Evolutionary conservation across 805 yeast genomes (phyloP).

Genomic region (Candida methanosorbosa): DNA sequence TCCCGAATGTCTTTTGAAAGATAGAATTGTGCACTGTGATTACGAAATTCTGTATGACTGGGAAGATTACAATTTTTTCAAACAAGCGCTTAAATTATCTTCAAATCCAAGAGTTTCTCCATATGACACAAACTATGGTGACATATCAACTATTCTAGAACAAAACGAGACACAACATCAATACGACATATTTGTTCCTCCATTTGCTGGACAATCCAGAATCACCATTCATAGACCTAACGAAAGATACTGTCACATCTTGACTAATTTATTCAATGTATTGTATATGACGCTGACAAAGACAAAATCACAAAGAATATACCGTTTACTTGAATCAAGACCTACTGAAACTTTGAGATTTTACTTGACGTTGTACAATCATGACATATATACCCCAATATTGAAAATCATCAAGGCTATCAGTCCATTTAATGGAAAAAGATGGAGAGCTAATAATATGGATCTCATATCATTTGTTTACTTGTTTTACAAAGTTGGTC

Average conservation of each 20-base stretch:
- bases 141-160: neutral
- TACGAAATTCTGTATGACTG: slow-evolving; percentile 18
- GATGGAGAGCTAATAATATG: slow-evolving; percentile 93
- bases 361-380: slow-evolving; percentile 51
- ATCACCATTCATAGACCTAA: slow-evolving; percentile 17
- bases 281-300: slow-evolving; percentile 47
- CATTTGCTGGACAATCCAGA: slow-evolving; percentile 19
- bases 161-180: neutral
- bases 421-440: slow-evolving; percentile 85
- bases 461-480: slow-evolving; percentile 84
- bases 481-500: slow-evolving; percentile 58
- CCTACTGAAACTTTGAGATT: slow-evolving; percentile 57
- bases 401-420: slow-evolving; percentile 68
- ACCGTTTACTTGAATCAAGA: slow-evolving; percentile 51
- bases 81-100: slow-evolving; percentile 11
- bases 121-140: slow-evolving; percentile 10
- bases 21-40: slow-evolving; percentile 23
- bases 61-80: slow-evolving; percentile 19
- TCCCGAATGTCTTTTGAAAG: slow-evolving; percentile 16
- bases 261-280: slow-evolving; percentile 44
- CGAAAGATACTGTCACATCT: slow-evolving; percentile 35
- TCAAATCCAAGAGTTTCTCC: slow-evolving; percentile 2
- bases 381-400: slow-evolving; percentile 56
- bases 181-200: slow-evolving; percentile 16
- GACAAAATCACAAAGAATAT: slow-evolving; percentile 65